Percentiles rank a stretch among this genome's conserved stretches.
Evolutionary conservation across 23 red algal genomes (phyloP).

Genomic region (Gracilaria gracilis): DNA sequence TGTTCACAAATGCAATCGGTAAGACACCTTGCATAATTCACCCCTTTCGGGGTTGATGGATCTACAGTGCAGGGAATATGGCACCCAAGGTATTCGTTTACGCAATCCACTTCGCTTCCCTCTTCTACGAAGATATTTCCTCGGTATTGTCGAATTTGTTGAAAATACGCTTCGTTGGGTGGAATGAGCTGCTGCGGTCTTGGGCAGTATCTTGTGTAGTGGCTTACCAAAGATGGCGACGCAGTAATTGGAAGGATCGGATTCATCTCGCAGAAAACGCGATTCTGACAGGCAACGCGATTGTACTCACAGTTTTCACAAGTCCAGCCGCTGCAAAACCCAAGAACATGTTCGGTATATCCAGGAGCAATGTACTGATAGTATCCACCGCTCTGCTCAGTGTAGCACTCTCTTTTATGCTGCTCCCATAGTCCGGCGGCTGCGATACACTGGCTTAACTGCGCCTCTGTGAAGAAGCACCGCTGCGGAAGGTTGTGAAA

Average conservation of each 20-base stretch:
- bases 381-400: neutral
- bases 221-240: neutral
- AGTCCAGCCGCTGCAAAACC: neutral
- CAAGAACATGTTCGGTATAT: neutral
- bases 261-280: neutral
- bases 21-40: neutral
- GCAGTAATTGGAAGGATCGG: neutral
- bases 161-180: neutral
- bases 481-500: neutral
- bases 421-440: neutral
- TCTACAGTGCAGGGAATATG: neutral
- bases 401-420: neutral
- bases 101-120: neutral
- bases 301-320: neutral
- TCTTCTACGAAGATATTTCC: neutral
- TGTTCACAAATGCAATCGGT: neutral
- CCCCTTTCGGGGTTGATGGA: neutral
- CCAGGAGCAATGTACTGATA: neutral
- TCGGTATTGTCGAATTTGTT: neutral
- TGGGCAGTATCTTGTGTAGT: neutral
- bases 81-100: neutral
- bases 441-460: neutral
- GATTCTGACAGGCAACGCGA: neutral
- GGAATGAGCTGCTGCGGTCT: neutral
- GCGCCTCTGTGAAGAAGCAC: slow-evolving; percentile 8